Conservation (phyloP, 2,329 filamentous ascomycete genomes). For the Myriosclerotinia scirpicola region DNA sequence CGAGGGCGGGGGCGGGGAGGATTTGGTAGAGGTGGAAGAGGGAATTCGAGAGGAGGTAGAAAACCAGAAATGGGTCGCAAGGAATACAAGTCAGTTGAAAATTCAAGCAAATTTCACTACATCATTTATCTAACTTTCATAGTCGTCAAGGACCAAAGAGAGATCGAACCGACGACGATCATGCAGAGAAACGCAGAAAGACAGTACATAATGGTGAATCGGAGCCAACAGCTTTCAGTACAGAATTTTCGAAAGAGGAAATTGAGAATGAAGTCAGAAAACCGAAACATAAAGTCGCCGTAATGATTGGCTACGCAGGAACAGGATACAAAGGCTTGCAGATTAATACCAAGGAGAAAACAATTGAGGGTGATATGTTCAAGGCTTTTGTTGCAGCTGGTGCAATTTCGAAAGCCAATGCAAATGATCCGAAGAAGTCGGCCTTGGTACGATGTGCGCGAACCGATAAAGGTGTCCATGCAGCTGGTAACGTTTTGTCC, state of each 20-base stretch:
- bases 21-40: slow-evolving; percentile 42
- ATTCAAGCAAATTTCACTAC: background rate
- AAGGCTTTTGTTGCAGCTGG: slow-evolving; percentile 85
- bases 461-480: slow-evolving; percentile 97
- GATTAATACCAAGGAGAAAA: slow-evolving; percentile 78
- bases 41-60: slow-evolving; percentile 51
- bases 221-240: slow-evolving; percentile 40
- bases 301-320: slow-evolving; percentile 92
- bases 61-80: slow-evolving; percentile 65
- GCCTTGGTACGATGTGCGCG: slow-evolving; percentile 90
- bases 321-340: slow-evolving; percentile 98
- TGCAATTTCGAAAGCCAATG: slow-evolving; percentile 95
- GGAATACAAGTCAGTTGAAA: slow-evolving; percentile 60
- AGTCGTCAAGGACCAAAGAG: slow-evolving; percentile 55
- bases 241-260: slow-evolving; percentile 70
- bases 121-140: slow-evolving; percentile 49
- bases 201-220: slow-evolving; percentile 43
- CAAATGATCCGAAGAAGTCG: slow-evolving; percentile 94
- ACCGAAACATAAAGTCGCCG: slow-evolving; percentile 95
- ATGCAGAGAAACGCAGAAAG: slow-evolving; percentile 56
- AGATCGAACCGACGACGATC: slow-evolving; percentile 50
- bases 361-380: slow-evolving; percentile 95
- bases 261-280: slow-evolving; percentile 82
- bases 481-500: slow-evolving; percentile 91
- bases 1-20: slow-evolving; percentile 30